A percentile compares a stretch with the other conserved stretches of the same genome.
Conservation (phyloP, 164 flowering plant genomes). For the Berberis thunbergii region DNA sequence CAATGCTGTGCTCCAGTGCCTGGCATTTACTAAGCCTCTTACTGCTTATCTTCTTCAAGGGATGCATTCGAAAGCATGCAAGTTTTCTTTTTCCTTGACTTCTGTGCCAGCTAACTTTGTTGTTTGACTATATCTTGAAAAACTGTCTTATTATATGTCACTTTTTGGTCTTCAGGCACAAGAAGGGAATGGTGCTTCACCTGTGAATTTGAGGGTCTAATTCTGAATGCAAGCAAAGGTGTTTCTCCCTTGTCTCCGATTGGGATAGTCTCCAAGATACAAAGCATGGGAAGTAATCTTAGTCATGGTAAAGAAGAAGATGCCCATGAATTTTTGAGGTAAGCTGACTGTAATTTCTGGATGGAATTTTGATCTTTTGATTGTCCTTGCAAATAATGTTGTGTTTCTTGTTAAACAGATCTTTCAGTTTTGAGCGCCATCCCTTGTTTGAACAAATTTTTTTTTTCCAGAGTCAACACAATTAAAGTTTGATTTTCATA, state of each 20-base stretch:
- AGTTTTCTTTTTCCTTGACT: slow-evolving; percentile 13
- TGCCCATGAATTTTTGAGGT: slow-evolving; percentile 96
- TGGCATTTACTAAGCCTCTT: slow-evolving; percentile 87
- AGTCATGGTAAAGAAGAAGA: slow-evolving; percentile 77
- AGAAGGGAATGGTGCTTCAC: slow-evolving; percentile 80
- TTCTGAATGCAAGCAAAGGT: slow-evolving; percentile 59
- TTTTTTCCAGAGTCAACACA: too few relatives aligned
- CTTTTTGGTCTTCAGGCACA: slow-evolving; percentile 36
- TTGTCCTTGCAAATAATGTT: too few relatives aligned
- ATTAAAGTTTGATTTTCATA: too few relatives aligned
- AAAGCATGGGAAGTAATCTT: slow-evolving; percentile 51
- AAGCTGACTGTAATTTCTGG: slow-evolving; percentile 2
- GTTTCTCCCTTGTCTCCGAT: slow-evolving; percentile 63
- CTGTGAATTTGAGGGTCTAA: slow-evolving; percentile 75
- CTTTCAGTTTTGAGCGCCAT: too few relatives aligned
- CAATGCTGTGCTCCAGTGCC: slow-evolving; percentile 92
- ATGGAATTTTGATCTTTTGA: too few relatives aligned
- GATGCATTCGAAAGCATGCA: slow-evolving; percentile 68
- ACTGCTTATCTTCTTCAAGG: slow-evolving; percentile 79
- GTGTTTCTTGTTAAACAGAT: too few relatives aligned
- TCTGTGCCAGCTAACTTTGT: not conserved
- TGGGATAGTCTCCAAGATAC: slow-evolving; percentile 55
- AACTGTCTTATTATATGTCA: not conserved
- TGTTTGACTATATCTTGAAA: not conserved
- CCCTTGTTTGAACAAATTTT: too few relatives aligned